phyloP scores from a whole-genome alignment of 179 eudicot species.

The Beta corolliflora region DNA sequence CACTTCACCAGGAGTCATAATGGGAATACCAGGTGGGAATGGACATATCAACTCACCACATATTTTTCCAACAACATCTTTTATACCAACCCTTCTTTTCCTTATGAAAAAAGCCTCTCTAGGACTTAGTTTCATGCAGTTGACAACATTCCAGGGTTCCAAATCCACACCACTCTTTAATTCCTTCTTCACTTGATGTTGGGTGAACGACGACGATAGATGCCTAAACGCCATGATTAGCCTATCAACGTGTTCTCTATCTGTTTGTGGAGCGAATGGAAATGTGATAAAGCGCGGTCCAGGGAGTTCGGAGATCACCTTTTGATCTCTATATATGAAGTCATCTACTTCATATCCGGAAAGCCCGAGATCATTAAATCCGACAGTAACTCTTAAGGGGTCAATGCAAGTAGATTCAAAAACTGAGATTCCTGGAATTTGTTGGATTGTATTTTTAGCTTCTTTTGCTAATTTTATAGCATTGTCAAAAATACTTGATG shows the following conservation, averaged over 20 bases:
- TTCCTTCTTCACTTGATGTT: background rate
- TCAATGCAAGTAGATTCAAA: constrained; percentile 37
- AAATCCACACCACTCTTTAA: background rate
- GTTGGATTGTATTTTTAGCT: constrained; percentile 36
- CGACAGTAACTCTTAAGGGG: constrained; percentile 55
- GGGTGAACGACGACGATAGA: constrained; percentile 29
- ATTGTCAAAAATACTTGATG: constrained; percentile 36
- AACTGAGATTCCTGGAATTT: constrained; percentile 47
- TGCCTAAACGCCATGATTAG: constrained; percentile 53
- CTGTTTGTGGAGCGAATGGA: constrained; percentile 56
- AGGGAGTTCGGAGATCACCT: constrained; percentile 50
- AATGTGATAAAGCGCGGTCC: constrained; percentile 54
- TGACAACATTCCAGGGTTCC: constrained; percentile 31
- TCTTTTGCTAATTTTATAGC: constrained; percentile 48
- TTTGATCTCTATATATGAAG: constrained; percentile 43
- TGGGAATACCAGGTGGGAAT: constrained; percentile 74
- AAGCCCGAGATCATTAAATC: constrained; percentile 48
- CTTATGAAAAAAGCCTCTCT: constrained; percentile 74
- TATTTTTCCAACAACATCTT: constrained; percentile 56
- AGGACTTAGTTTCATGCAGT: constrained; percentile 46
- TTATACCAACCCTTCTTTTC: constrained; percentile 45
- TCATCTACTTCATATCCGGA: constrained; percentile 66
- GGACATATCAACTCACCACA: constrained; percentile 83
- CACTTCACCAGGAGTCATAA: constrained; percentile 64
- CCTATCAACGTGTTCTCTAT: constrained; percentile 52